Base-by-base conservation (phyloP, 2,329 filamentous ascomycete species). In the Chrysoporthe austroafricana region DNA sequence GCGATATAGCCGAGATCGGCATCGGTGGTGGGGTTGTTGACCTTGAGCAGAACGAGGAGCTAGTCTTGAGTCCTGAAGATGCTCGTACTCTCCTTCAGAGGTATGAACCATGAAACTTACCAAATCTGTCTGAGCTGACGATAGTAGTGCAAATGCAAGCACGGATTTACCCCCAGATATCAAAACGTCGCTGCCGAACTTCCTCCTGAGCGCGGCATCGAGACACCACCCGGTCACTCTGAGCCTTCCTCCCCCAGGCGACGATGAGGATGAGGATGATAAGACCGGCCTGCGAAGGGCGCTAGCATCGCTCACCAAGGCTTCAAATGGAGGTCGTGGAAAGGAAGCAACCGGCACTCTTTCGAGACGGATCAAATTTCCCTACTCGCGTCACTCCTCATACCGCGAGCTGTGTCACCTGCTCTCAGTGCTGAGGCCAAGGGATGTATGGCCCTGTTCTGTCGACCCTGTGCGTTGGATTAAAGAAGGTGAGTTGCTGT, bases 331-430 rank as follows among this genome's bases (percentile, higher is more conserved):
- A 16, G 34, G 50, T 14, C 63, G 68, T 21, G 63, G 66, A 26
- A 59, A 46, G 42, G 73, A 72, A 11, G 65, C 72, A 5, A 3
- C 57, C 1, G 66, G 66, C 1, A 11, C 46, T 0, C 74, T 86
- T 2, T 79, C 84, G 0, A 79, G 73, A 14, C 74, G 74, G 0
- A 86, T 90, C 3, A 79, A 76, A 0, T 97, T 97, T 72, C 92
- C 94, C 0, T 97, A 94, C 74, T 95, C 95, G 0, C 87, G 95
- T 0, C 95, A 98, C 77, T 96, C 95, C 0, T 97, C 93, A 0
- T 95, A 96, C 69, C 81, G 83, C 0, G 95, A 97, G 76, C 84
- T 97, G 2, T 91, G 92, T 70, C 79, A 88, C 64, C 80, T 97
- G 0, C 83, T 97, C 0, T 76, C 82, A 3, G 82, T 83, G 0